These are phyloP conservation scores for Acaromyces ingoldii DNA, from an alignment of 1,284 basidiomycete species.

Conservation along the genomic window DNA sequence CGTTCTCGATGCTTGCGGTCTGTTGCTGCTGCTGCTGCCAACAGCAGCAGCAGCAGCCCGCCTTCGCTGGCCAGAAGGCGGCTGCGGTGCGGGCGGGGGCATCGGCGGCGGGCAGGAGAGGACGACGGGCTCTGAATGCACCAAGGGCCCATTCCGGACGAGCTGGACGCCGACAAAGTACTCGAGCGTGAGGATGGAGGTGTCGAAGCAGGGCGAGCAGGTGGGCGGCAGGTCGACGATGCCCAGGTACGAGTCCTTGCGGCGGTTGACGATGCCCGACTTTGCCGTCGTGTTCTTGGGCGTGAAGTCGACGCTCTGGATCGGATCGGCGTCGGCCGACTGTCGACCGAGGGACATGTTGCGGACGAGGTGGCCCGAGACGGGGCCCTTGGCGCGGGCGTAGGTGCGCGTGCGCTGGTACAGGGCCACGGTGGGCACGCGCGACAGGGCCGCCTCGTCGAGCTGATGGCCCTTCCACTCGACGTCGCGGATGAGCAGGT, in stretches of 20 bases:
- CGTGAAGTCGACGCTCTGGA: background rate
- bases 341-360: background rate
- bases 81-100: background rate
- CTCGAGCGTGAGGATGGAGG: constrained; percentile 22
- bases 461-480: background rate
- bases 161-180: constrained; percentile 35
- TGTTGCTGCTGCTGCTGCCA: too few species aligned
- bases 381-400: background rate
- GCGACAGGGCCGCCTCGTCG: background rate
- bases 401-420: background rate
- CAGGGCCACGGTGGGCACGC: background rate
- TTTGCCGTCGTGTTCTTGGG: background rate
- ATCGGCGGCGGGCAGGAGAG: constrained; percentile 6
- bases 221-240: constrained; percentile 21
- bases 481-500: background rate
- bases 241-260: constrained; percentile 16
- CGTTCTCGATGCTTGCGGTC: too few species aligned
- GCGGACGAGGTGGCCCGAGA: background rate
- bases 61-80: background rate
- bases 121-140: background rate
- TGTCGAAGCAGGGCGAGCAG: constrained; percentile 32
- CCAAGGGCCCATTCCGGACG: background rate
- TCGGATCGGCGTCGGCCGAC: background rate
- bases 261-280: constrained; percentile 10
- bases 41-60: too few species aligned